Evolutionary conservation across 495 filamentous ascomycete genomes (phyloP), one percentile per base, ranked within the genome.

Genomic region (Xylaria acuta): DNA sequence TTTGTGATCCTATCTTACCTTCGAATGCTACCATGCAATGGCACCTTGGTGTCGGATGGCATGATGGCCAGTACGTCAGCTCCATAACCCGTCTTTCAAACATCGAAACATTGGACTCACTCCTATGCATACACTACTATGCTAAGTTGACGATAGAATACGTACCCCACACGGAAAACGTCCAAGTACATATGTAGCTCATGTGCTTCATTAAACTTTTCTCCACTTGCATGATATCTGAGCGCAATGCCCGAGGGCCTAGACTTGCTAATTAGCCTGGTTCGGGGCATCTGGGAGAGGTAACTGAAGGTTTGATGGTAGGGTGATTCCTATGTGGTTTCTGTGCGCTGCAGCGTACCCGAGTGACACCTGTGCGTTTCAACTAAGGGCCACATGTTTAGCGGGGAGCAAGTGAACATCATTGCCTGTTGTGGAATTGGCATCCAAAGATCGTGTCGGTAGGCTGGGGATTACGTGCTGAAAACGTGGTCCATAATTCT

Each of bases 401-500:
- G 30, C 41, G 40, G 41, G 3, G 62, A 41, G 43, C 20, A 51
- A 6, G 25, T 49, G 64, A 22, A 32, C 64, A 66, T 66, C 64
- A 66, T 66, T 66, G 45, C 64, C 64, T 22, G n/a, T 66, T 66
- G 63, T 16, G 64, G 64, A 38, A 38, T 66, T 66, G 43, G 25
- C n/a, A 20, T 49, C n/a, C 22, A 64, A 45, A 41, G 32, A 66
- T 66, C 45, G 34, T 38, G 40, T 49, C 53, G 64, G 43, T n/a
- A 27, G 25, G 43, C 18, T 65, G 27, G 25, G 25, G 18, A 66
- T 66, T 66, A 47, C 38, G 16, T 66, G 32, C 45, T 66, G 43
- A 66, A 66, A 66, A 66, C 64, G 64, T 66, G 64, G 64, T 30
- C 38, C 16, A 36, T 32, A 66, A 66, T 51, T 66, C 64, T 66